Conservation (phyloP, 345 rosid genomes). For the Orychophragmus violaceus region DNA sequence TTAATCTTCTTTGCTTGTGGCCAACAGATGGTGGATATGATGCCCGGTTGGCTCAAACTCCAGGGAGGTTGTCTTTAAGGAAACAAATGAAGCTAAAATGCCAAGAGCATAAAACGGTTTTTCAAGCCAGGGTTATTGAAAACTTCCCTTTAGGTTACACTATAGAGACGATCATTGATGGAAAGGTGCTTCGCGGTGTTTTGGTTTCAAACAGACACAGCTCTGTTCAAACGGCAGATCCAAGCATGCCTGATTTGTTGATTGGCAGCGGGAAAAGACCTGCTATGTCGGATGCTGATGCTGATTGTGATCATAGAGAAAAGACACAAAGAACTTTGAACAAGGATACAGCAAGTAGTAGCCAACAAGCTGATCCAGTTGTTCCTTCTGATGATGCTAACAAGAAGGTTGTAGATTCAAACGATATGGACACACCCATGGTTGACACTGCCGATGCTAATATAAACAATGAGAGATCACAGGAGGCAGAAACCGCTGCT, state of each 20-base stretch:
- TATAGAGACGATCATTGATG: constrained; percentile 78
- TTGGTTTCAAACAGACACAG: constrained; percentile 57
- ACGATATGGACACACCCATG: constrained; percentile 12
- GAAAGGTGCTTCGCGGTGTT: constrained; percentile 74
- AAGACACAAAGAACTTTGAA: constrained; percentile 6
- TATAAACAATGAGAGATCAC: background rate
- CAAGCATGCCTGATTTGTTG: too few species aligned
- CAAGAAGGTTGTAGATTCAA: constrained; percentile 11
- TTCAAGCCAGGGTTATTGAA: constrained; percentile 73
- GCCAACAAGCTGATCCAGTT: constrained; percentile 7
- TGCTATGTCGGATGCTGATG: background rate
- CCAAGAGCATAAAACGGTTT: constrained; percentile 59
- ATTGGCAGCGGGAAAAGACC: background rate
- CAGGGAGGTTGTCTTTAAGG: constrained; percentile 62
- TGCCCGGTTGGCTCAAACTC: constrained; percentile 39
- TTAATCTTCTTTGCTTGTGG: constrained; percentile 9
- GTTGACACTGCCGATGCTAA: background rate
- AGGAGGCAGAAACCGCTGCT: background rate
- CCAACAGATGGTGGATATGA: constrained; percentile 41
- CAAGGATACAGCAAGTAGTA: constrained; percentile 10
- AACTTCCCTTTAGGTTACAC: constrained; percentile 57
- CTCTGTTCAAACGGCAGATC: constrained; percentile 24
- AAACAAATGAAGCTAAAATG: constrained; percentile 85
- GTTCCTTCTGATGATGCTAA: constrained; percentile 12
- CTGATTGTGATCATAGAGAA: background rate